A percentile compares a stretch with the other conserved stretches of the same genome.
phyloP scores from a whole-genome alignment of 208 protist genomes.

The Leishmania braziliensis region DNA sequence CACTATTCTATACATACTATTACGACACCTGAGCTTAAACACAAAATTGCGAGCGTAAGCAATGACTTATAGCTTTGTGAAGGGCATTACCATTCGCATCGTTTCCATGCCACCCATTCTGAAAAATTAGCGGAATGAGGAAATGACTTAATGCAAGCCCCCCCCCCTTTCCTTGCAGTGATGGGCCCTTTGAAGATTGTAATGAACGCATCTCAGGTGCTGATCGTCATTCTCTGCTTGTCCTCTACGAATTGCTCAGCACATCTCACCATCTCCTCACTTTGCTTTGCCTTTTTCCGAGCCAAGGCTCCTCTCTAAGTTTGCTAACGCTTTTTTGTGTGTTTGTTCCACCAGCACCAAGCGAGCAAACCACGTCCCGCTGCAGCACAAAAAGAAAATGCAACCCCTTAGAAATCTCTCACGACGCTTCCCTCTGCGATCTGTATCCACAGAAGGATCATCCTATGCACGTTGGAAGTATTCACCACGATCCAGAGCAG shows the following conservation, averaged over 20 bases:
- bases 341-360: neutral
- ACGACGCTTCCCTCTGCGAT: constrained; percentile 9
- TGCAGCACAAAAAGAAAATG: neutral
- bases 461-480: constrained; percentile 26
- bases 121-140: neutral
- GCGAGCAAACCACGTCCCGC: neutral
- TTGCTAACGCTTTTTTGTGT: neutral
- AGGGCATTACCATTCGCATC: neutral
- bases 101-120: neutral
- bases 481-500: constrained; percentile 57
- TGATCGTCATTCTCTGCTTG: neutral
- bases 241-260: neutral
- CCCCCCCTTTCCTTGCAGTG: neutral
- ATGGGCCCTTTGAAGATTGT: neutral
- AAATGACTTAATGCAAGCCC: neutral
- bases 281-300: neutral
- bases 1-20: neutral
- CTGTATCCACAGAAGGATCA: constrained; percentile 6
- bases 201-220: neutral
- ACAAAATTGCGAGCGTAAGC: neutral
- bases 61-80: neutral
- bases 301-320: neutral
- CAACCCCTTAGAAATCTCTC: neutral
- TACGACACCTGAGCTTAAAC: neutral
- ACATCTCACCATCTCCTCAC: neutral